Base-by-base conservation (phyloP, 2,329 filamentous ascomycete genomes). In the Sclerotinia minor region DNA sequence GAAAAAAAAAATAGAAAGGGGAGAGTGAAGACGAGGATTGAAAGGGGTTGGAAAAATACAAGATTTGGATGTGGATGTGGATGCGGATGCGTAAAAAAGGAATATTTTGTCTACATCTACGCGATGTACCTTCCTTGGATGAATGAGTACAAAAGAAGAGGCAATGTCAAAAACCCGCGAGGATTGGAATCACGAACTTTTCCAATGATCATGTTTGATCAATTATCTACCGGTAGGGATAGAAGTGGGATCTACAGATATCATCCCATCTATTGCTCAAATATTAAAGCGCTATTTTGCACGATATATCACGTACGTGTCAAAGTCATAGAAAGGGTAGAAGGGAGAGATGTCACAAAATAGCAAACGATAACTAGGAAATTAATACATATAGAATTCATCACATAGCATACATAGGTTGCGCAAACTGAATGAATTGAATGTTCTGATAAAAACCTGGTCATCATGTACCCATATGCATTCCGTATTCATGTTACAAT, bases 401-500 rank as follows among this genome's bases (percentile, higher is more conserved):
- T 21, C 2, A 5, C 19, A 45, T 44, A 2, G n/a, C 49, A 52
- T 11, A 6, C 49, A 52, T 11, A 6, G 13, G 5, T 59, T 7
- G 21, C 41, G 6, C 5, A 21, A 54, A 54, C 4, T 21, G 3
- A 55, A 21, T 6, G 41, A 21, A 59, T 45, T 5, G 2, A n/a
- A 32, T 21, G 19, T n/a, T 15, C 2, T 5, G 17, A 13, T n/a
- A 26, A 19, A 19, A 3, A 59, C 15, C n/a, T 26, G 26, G 17
- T 29, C 29, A 59, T 59, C 26, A 59, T 59, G 17, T 59, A 24
- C 32, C 32, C 19, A 60, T 59, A 59, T 45, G 17, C 47, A 45
- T 21, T 45, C 38, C 32, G 17, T 59, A 45, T 21, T 45, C 38
- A 26, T 45, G n/a, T 19, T 24, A 32, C n/a, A 29, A 35, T 60